Conservation (phyloP, 768 basidiomycete species). For the Postia placenta region DNA sequence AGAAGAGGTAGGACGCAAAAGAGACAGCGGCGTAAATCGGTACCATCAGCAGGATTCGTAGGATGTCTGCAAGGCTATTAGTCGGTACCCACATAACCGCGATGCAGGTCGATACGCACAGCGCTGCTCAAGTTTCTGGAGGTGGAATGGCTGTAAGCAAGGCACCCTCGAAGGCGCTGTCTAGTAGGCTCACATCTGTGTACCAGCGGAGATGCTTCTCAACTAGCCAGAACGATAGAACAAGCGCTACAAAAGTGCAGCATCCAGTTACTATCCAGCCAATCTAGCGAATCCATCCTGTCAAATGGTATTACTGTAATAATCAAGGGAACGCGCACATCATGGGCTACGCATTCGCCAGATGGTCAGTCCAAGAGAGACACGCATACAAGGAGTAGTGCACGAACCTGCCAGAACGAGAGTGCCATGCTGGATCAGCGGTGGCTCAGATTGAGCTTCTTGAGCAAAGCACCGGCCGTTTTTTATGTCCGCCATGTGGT, state of each 20-base stretch:
- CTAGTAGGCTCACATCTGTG: constrained; percentile 44
- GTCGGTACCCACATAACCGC: neutral
- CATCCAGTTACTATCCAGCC: constrained; percentile 65
- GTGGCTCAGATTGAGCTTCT: constrained; percentile 40
- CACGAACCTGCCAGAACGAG: constrained; percentile 53
- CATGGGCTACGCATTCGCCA: constrained; percentile 39
- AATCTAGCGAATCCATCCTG: constrained; percentile 33
- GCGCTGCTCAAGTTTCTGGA: constrained; percentile 62
- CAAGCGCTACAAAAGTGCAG: constrained; percentile 50
- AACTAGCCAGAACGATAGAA: constrained; percentile 69
- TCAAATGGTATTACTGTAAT: neutral
- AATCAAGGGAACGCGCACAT: constrained; percentile 33
- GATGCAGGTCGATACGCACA: constrained; percentile 32
- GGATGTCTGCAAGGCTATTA: constrained; percentile 42
- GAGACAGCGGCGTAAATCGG: constrained; percentile 68
- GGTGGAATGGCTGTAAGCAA: neutral
- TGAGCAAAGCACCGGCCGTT: constrained; percentile 32
- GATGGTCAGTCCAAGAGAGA: no score
- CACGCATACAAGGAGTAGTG: neutral
- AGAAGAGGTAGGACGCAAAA: constrained; percentile 64
- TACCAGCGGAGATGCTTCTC: constrained; percentile 68
- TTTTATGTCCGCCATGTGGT: constrained; percentile 20
- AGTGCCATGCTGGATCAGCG: constrained; percentile 57
- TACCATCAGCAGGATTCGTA: constrained; percentile 73
- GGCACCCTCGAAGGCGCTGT: neutral